Percentiles rank a stretch among this genome's conserved stretches.
These are phyloP conservation scores for Podospora pseudocomata DNA, from an alignment of 495 filamentous ascomycete genomes.

Conservation along the genomic window DNA sequence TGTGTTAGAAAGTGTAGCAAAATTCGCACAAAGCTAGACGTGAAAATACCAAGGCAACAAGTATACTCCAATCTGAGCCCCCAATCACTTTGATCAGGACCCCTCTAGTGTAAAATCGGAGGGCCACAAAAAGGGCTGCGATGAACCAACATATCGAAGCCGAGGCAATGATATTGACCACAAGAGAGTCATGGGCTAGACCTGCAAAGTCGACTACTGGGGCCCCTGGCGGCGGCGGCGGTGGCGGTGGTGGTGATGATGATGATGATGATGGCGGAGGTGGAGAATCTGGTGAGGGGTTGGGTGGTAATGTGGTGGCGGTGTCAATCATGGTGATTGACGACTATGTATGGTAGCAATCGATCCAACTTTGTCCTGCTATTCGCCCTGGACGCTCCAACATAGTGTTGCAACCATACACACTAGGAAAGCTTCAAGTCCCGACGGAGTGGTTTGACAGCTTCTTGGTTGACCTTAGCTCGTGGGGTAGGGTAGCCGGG, in stretches of 20 bases:
- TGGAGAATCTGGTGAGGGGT: neutral
- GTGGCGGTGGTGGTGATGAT: neutral
- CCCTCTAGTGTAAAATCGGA: slow-evolving; percentile 32
- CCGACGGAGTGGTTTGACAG: slow-evolving; percentile 3
- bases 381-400: neutral
- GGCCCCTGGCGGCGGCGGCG: slow-evolving; percentile 9
- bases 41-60: slow-evolving; percentile 24
- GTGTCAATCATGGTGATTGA: slow-evolving; percentile 1
- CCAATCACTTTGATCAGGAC: slow-evolving; percentile 28
- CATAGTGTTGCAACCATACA: neutral
- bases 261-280: neutral
- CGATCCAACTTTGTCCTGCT: neutral
- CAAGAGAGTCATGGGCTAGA: slow-evolving; percentile 27
- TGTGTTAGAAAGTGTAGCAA: neutral
- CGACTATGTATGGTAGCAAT: neutral
- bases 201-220: slow-evolving; percentile 7
- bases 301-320: neutral
- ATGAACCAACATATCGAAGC: slow-evolving; percentile 25
- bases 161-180: slow-evolving; percentile 25
- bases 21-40: neutral
- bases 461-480: neutral
- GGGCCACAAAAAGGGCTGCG: slow-evolving; percentile 27
- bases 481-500: neutral
- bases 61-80: slow-evolving; percentile 31
- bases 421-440: neutral